Base-by-base conservation (phyloP, 2,329 filamentous ascomycete species). In the Stachybotrys echinatus region DNA sequence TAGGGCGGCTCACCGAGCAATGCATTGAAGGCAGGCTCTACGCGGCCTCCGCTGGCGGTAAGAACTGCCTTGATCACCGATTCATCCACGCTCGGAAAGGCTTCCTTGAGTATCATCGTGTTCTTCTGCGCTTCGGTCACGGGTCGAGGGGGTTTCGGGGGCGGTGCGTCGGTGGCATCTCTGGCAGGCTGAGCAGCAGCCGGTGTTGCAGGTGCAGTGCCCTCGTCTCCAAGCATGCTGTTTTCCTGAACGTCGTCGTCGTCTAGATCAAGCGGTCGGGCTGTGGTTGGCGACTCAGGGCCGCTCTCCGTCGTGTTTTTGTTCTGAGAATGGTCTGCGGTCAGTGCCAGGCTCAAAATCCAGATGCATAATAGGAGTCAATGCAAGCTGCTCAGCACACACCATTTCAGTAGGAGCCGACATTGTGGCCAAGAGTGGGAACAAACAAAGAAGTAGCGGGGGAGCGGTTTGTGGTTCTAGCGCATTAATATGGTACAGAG, bases 11-110 rank as follows among this genome's bases (percentile, higher is more conserved):
- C n/a, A n/a, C 89, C 88, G 42, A 99, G 78, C 42, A 99, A 79
- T 34, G 94, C 94, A 71, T 96, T 94, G 73, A 99, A 99, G 14
- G 94, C 92, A 27, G 90, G 88, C 68, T 99, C 94, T 45, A 97
- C 85, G 61, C 87, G 84, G 52, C 92, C 92, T 51, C 85, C 80
- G 66, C 94, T 97, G 14, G 94, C 94, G 21, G 81, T 79, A 55
- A 99, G 73, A 1, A 99, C 88, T 23, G 94, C 94, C 69, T 86
- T 95, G 67, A 99, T 81, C 44, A 99, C 87, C 42, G 83, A 68
- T 7, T 73, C 66, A 48, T 99, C 94, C 53, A 96, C 88, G 49
- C 75, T 80, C 0, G 94, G 94, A 61, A 99, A 99, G 0, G 94
- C 94, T 68, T 99, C 94, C 67, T 89, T 92, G 50, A 99, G 76